Percentiles rank a stretch among this genome's conserved stretches.
Evolutionary conservation across 306 rosid genomes (phyloP).

Genomic region (Parietaria judaica): DNA sequence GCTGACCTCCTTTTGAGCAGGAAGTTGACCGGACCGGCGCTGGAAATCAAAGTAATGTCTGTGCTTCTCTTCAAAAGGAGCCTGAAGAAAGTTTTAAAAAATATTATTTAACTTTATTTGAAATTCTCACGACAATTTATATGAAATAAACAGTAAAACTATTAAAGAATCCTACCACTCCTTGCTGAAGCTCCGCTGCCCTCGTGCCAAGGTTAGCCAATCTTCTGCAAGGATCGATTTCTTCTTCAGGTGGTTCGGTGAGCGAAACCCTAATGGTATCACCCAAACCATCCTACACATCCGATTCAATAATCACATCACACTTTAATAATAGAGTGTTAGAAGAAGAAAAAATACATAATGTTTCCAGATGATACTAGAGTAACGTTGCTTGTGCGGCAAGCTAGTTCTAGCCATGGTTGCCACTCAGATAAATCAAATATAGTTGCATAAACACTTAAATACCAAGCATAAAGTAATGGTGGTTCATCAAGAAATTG

Average conservation of each 20-base stretch:
- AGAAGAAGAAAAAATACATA: too few relatives aligned
- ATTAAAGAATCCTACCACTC: conserved; percentile 70
- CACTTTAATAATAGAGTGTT: background rate
- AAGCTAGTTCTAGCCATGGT: too few relatives aligned
- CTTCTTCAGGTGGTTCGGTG: conserved; percentile 96
- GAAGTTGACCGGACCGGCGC: conserved; percentile 93
- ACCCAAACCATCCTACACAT: conserved; percentile 86
- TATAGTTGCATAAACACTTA: background rate
- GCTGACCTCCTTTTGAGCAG: conserved; percentile 77
- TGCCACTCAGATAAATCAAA: background rate
- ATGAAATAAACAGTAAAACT: conserved; percentile 14
- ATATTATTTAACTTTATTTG: conserved; percentile 12
- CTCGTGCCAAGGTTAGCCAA: conserved; percentile 86
- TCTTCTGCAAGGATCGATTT: conserved; percentile 90
- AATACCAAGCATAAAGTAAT: background rate
- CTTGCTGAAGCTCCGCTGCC: conserved; percentile 73
- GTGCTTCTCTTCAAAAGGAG: conserved; percentile 85
- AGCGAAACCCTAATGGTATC: conserved; percentile 97
- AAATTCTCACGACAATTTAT: background rate
- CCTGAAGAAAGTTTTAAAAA: conserved; percentile 43
- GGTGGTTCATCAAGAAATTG: conserved; percentile 3
- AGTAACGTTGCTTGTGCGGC: too few relatives aligned
- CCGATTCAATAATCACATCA: conserved; percentile 2
- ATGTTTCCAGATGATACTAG: too few relatives aligned
- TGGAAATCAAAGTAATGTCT: conserved; percentile 89